Base-by-base conservation (phyloP, 345 rosid species). In the Litchi chinensis region DNA sequence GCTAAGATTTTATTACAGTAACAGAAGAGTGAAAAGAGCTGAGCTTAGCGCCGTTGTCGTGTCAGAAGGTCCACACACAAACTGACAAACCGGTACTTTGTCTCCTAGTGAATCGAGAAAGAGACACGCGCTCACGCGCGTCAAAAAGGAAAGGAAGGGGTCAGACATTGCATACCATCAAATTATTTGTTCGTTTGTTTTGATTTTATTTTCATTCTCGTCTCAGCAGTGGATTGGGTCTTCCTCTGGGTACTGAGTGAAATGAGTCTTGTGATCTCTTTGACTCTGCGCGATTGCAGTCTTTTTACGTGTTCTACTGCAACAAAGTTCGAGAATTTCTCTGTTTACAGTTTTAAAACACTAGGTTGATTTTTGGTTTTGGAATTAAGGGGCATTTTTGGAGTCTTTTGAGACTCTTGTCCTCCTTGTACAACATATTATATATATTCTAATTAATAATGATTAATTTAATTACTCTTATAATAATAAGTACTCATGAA, bases 331-430 rank as follows among this genome's bases (percentile, higher is more conserved):
- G 81, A 77, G 84, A 74, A 68, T 67, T 69, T 54, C 59, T 16
- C 21, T 11, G 40, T 66, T 5, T 26, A 64, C n/a, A 44, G 70
- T 71, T 75, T 71, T 52, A n/a, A 52, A 77, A 72, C 71, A 59
- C 78, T 24, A 73, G 4, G 73, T 62, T 74, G 77, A 77, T 82
- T 59, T 78, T 82, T 52, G 39, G 79, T 68, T 79, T 26, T 79
- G 80, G 84, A 63, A 75, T 83, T 68, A 66, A 75, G 48, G 44
- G 79, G 74, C 74, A 81, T 63, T 79, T 73, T 83, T 81, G 79
- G 83, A 80, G 86, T 85, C 88, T 85, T 88, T 89, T 87, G 86
- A 88, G 89, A 79, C 43, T 82, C 21, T 76, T 85, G 87, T 82
- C 81, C 59, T 82, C 80, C 50, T 74, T 64, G 4, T 18, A 21